These are phyloP conservation scores for Komagataella phaffii DNA, from an alignment of 805 yeast species.

Conservation along the genomic window DNA sequence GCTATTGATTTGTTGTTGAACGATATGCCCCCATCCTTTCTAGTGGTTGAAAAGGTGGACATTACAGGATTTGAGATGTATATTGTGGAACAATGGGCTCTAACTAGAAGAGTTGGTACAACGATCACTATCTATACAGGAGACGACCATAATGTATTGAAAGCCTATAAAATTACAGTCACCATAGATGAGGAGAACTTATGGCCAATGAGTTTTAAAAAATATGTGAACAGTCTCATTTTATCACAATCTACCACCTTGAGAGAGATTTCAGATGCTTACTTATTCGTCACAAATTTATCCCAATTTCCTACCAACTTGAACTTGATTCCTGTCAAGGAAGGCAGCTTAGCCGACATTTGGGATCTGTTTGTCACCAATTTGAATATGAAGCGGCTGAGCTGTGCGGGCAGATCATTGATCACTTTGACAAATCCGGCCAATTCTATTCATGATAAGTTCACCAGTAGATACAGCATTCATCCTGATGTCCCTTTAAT, in stretches of 20 bases:
- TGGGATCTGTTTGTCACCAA: constrained; percentile 57
- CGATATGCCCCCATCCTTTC: constrained; percentile 25
- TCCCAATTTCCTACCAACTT: constrained; percentile 60
- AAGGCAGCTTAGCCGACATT: constrained; percentile 37
- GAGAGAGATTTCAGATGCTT: constrained; percentile 46
- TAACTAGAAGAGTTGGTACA: constrained; percentile 51
- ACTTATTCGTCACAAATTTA: constrained; percentile 70
- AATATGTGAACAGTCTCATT: constrained; percentile 52
- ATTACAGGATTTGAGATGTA: constrained; percentile 77
- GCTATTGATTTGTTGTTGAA: constrained; percentile 34
- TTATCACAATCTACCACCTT: constrained; percentile 51
- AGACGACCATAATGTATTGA: constrained; percentile 47
- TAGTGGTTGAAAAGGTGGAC: constrained; percentile 27
- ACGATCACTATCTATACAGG: constrained; percentile 82
- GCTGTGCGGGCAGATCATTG: constrained; percentile 80
- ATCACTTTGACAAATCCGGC: constrained; percentile 58
- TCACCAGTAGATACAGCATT: constrained; percentile 59
- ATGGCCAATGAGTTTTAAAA: constrained; percentile 40
- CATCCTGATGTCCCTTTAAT: constrained; percentile 36
- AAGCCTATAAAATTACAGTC: constrained; percentile 42
- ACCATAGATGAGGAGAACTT: constrained; percentile 28
- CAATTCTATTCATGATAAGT: constrained; percentile 71
- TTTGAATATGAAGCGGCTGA: constrained; percentile 60
- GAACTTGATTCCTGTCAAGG: constrained; percentile 56
- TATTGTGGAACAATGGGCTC: constrained; percentile 91